These are phyloP conservation scores for Phaeoacremonium minimum DNA, from an alignment of 2,329 filamentous ascomycete genomes.

Conservation along the genomic window DNA sequence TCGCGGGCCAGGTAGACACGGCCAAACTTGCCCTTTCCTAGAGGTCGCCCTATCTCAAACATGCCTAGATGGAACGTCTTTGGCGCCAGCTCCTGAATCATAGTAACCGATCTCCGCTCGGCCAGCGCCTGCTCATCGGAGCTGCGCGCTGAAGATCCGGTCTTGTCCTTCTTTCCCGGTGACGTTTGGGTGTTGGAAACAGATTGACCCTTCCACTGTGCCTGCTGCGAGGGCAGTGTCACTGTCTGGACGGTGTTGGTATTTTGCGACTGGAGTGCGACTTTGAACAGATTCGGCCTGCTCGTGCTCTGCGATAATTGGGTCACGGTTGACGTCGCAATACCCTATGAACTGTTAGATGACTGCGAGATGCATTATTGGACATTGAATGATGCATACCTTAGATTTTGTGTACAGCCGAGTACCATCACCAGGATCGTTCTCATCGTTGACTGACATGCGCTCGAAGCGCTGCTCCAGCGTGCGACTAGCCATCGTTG, in stretches of 20 bases:
- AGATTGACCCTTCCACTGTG: conserved; percentile 42
- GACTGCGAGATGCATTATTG: too few species aligned
- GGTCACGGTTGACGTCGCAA: conserved; percentile 42
- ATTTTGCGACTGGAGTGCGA: conserved; percentile 76
- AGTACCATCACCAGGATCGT: conserved; percentile 55
- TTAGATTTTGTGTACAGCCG: conserved; percentile 68
- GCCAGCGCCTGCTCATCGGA: conserved; percentile 44
- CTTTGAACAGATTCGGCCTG: conserved; percentile 80
- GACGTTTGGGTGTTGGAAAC: conserved; percentile 36
- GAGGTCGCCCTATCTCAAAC: conserved; percentile 86
- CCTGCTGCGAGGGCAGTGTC: conserved; percentile 62
- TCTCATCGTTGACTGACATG: conserved; percentile 86
- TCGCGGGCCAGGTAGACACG: conserved; percentile 82
- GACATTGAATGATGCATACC: too few species aligned
- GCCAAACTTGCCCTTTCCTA: conserved; percentile 86
- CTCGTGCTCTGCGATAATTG: conserved; percentile 50
- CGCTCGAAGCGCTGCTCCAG: conserved; percentile 87
- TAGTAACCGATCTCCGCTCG: conserved; percentile 46
- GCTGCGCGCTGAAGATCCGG: conserved; percentile 30
- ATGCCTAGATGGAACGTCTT: conserved; percentile 82
- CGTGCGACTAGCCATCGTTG: conserved; percentile 65
- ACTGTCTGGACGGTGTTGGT: conserved; percentile 61
- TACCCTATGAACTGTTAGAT: background rate
- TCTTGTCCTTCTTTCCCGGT: conserved; percentile 46
- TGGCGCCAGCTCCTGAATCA: conserved; percentile 52